Evolutionary conservation across 2,329 filamentous ascomycete species (phyloP).

Genomic region (Colletotrichum nymphaeae): DNA sequence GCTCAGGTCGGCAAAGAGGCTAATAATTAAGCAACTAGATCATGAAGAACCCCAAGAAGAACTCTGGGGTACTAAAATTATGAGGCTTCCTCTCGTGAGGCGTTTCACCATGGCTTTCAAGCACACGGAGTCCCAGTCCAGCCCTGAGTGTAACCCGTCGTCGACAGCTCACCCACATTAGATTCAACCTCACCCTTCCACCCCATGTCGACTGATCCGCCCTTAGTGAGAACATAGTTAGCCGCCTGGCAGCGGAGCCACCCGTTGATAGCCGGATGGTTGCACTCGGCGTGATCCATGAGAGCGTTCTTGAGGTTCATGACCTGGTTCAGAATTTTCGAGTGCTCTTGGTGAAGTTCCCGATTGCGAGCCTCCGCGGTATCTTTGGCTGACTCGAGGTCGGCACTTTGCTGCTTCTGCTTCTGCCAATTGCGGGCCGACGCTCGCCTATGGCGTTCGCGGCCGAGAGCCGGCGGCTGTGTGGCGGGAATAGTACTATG

Average conservation of each 20-base stretch:
- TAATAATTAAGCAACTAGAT: too few relatives aligned
- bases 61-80: too few relatives aligned
- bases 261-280: constrained; percentile 23
- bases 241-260: constrained; percentile 23
- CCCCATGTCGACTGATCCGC: neutral
- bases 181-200: neutral
- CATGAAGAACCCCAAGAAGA: too few relatives aligned
- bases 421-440: constrained; percentile 34
- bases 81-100: too few relatives aligned
- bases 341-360: constrained; percentile 4
- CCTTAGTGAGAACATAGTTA: neutral
- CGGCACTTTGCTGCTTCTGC: constrained; percentile 20
- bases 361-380: constrained; percentile 11
- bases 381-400: constrained; percentile 12
- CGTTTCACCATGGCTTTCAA: neutral
- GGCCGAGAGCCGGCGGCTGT: neutral
- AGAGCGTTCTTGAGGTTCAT: constrained; percentile 22
- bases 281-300: constrained; percentile 22
- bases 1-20: too few relatives aligned
- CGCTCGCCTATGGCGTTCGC: constrained; percentile 25
- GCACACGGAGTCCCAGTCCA: neutral
- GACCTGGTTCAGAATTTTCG: constrained; percentile 15
- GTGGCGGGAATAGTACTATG: neutral
- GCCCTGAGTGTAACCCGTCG: neutral
- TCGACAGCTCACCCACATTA: neutral